A percentile compares a stretch with the other conserved stretches of the same genome.
Conservation (phyloP, 768 basidiomycete species). For the Fomitopsis serialis region DNA sequence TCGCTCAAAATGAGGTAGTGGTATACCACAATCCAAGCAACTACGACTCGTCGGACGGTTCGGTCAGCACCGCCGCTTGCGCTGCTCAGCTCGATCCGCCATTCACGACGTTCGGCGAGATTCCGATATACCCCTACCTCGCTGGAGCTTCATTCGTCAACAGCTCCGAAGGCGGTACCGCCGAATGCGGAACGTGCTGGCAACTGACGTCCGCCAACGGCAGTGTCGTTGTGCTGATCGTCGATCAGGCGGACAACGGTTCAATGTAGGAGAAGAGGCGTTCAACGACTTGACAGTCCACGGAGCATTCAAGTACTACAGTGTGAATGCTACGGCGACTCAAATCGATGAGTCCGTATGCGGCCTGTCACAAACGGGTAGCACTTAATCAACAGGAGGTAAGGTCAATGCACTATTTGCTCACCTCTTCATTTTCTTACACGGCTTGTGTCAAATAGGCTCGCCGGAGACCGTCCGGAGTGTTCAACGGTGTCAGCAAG, state of each 20-base stretch:
- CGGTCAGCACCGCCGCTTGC: background rate
- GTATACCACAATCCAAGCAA: background rate
- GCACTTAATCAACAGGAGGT: background rate
- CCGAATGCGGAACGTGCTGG: slow-evolving; percentile 1
- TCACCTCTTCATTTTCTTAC: no score
- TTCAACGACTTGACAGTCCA: background rate
- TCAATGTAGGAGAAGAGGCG: background rate
- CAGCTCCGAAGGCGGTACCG: background rate
- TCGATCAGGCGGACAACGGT: background rate
- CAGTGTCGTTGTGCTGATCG: background rate
- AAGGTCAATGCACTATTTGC: no score
- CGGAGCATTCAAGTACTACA: background rate
- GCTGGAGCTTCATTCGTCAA: background rate
- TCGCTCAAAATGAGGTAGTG: background rate
- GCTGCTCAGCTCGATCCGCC: background rate
- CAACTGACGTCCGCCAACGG: background rate
- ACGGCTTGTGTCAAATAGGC: no score
- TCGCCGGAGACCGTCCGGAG: no score
- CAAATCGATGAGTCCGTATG: background rate
- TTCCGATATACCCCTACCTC: background rate
- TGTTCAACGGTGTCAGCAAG: no score
- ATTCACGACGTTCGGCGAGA: background rate
- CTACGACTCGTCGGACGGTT: background rate
- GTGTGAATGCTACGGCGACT: background rate
- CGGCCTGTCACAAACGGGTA: no score